phyloP scores from a whole-genome alignment of 2,329 filamentous ascomycete genomes.

The Hymenoscyphus fructigenus region DNA sequence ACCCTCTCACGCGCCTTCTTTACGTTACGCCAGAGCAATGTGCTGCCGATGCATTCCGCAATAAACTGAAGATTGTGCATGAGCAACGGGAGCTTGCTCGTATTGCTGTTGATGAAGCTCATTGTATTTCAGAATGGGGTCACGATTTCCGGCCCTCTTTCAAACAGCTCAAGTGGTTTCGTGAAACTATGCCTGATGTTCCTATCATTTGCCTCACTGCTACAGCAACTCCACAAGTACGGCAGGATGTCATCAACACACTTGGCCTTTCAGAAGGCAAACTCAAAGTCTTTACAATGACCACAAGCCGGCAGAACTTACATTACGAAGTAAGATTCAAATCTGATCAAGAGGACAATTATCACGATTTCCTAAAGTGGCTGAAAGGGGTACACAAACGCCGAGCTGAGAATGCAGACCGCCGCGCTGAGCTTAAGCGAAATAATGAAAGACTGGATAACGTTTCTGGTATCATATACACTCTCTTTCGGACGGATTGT shows the following conservation, averaged over 20 bases:
- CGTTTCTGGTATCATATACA: conserved; percentile 79
- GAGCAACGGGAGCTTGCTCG: conserved; percentile 81
- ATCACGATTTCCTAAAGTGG: conserved; percentile 74
- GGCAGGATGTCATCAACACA: conserved; percentile 77
- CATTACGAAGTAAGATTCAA: conserved; percentile 90
- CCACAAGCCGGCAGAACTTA: conserved; percentile 79
- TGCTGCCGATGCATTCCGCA: conserved; percentile 72
- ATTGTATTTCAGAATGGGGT: conserved; percentile 98
- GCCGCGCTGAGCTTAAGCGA: conserved; percentile 57
- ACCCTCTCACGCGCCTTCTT: conserved; percentile 77
- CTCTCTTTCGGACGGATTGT: conserved; percentile 71
- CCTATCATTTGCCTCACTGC: conserved; percentile 92
- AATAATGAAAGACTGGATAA: conserved; percentile 57
- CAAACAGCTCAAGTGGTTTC: conserved; percentile 83
- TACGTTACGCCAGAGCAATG: conserved; percentile 95
- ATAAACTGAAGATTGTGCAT: conserved; percentile 70
- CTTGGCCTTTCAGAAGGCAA: conserved; percentile 65
- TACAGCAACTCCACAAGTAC: conserved; percentile 79
- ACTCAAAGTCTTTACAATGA: conserved; percentile 76
- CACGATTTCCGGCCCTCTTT: conserved; percentile 96
- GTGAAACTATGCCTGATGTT: conserved; percentile 75
- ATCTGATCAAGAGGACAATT: conserved; percentile 69
- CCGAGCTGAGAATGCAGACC: conserved; percentile 55
- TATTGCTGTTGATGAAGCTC: conserved; percentile 89
- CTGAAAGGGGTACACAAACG: conserved; percentile 70